Evolutionary conservation across 2,329 filamentous ascomycete species (phyloP).

Genomic region (Aspergillus sp.): DNA sequence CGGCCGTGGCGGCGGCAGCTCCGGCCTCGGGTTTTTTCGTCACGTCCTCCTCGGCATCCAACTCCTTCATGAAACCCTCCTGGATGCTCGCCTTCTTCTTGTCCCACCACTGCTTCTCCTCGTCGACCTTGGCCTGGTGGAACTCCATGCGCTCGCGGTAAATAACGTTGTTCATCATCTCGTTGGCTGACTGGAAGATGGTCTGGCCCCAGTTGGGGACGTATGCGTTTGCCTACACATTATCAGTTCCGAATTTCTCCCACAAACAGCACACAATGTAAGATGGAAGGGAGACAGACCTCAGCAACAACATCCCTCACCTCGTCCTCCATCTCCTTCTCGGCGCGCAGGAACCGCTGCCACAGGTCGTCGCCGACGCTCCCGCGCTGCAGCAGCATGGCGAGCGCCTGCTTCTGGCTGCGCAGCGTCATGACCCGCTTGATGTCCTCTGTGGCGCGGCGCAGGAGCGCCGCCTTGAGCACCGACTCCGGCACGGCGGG

Average conservation of each 20-base stretch:
- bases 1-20: slow-evolving; percentile 13
- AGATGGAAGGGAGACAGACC: slow-evolving; percentile 54
- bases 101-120: slow-evolving; percentile 92
- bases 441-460: slow-evolving; percentile 90
- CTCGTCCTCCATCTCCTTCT: slow-evolving; percentile 98
- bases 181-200: slow-evolving; percentile 97
- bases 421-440: slow-evolving; percentile 85
- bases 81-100: slow-evolving; percentile 73
- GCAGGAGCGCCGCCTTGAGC: slow-evolving; percentile 81
- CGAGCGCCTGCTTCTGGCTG: slow-evolving; percentile 82
- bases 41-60: slow-evolving; percentile 47
- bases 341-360: slow-evolving; percentile 85
- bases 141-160: slow-evolving; percentile 74
- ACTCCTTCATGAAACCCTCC: slow-evolving; percentile 78
- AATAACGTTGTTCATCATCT: slow-evolving; percentile 82
- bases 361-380: slow-evolving; percentile 95
- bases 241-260: too few species aligned
- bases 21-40: slow-evolving; percentile 8
- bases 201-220: slow-evolving; percentile 84
- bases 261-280: slow-evolving; percentile 1
- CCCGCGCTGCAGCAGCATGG: slow-evolving; percentile 78
- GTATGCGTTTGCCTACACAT: slow-evolving; percentile 78
- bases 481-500: slow-evolving; percentile 76
- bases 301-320: slow-evolving; percentile 90
- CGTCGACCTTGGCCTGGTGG: slow-evolving; percentile 66